phyloP scores from a whole-genome alignment of 2,329 filamentous ascomycete genomes.

The Plectosphaerella sp. region DNA sequence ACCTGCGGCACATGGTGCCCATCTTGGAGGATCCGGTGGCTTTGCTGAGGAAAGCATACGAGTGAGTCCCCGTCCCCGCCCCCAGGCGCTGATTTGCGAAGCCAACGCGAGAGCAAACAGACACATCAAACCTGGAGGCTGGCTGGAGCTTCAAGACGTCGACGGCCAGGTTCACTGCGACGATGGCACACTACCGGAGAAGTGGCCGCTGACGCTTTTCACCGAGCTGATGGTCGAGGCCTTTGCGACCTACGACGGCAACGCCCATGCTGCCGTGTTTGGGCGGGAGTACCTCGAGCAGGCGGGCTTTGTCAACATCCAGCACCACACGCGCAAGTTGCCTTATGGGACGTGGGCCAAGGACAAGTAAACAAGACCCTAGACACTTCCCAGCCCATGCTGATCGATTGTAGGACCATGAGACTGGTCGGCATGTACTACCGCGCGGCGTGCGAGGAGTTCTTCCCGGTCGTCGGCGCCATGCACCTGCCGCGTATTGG shows the following conservation, averaged over 20 bases:
- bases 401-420: slow-evolving; percentile 21
- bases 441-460: slow-evolving; percentile 33
- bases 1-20: slow-evolving; percentile 34
- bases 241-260: slow-evolving; percentile 30
- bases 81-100: background rate
- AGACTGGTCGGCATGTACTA: slow-evolving; percentile 36
- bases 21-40: slow-evolving; percentile 26
- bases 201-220: slow-evolving; percentile 27
- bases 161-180: slow-evolving; percentile 33
- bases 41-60: slow-evolving; percentile 22
- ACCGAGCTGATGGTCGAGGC: slow-evolving; percentile 28
- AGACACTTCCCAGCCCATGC: background rate
- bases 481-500: slow-evolving; percentile 32
- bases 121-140: slow-evolving; percentile 37
- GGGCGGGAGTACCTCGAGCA: slow-evolving; percentile 28
- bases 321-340: slow-evolving; percentile 33
- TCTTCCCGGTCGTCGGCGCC: slow-evolving; percentile 33
- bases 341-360: slow-evolving; percentile 44
- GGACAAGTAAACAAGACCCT: slow-evolving; percentile 21
- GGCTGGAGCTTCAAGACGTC: slow-evolving; percentile 41
- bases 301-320: slow-evolving; percentile 36
- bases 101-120: slow-evolving; percentile 12
- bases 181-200: slow-evolving; percentile 25
- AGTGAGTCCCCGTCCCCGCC: slow-evolving; percentile 13
- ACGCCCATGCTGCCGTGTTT: slow-evolving; percentile 30